Evolutionary conservation across 331 rosid genomes (phyloP), one percentile per base, ranked within the genome.

Genomic region (Acacia concinna): DNA sequence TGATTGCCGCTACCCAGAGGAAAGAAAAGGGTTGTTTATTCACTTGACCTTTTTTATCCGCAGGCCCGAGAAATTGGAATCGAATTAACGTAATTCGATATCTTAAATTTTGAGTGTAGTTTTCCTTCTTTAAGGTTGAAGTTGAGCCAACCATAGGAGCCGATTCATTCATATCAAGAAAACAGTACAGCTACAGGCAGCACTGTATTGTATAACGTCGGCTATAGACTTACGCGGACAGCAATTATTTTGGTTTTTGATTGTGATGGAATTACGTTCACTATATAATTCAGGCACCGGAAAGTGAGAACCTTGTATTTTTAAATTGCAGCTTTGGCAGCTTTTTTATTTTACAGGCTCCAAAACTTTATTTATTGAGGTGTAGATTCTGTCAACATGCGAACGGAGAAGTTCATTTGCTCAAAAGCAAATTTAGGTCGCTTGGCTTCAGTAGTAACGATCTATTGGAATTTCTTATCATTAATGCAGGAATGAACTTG

Each of bases 401-500:
- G 40, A 10, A 44, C 23, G 38, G 54, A 41, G 21, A 27, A 69
- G 59, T 69, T 69, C 18, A 23, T 15, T 27, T 43, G 56, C 74
- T 69, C 57, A 7, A 69, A 44, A 27, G 20, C n/a, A 69, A 44
- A 68, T 68, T 68, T 38, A 68, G 73, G n/a, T 40, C 31, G 32
- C 17, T 67, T 40, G 52, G 73, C n/a, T 68, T 12, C 40, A 21
- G 52, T 5, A 6, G 73, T 40, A 38, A 67, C 27, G 20, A 15
- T 8, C 62, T 34, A 18, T 71, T 46, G 75, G 38, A 71, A 71
- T 47, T 71, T 62, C 47, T 71, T 47, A 30, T 60, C 78, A 10
- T 79, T 4, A 38, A 67, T 37, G 32, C 65, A 77, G 86, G 44
- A 60, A 92, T 90, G 97, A 88, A 85, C 0, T 32, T 92, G 83